Evolutionary conservation across 768 basidiomycete genomes (phyloP).

Genomic region (Suillus subluteus): DNA sequence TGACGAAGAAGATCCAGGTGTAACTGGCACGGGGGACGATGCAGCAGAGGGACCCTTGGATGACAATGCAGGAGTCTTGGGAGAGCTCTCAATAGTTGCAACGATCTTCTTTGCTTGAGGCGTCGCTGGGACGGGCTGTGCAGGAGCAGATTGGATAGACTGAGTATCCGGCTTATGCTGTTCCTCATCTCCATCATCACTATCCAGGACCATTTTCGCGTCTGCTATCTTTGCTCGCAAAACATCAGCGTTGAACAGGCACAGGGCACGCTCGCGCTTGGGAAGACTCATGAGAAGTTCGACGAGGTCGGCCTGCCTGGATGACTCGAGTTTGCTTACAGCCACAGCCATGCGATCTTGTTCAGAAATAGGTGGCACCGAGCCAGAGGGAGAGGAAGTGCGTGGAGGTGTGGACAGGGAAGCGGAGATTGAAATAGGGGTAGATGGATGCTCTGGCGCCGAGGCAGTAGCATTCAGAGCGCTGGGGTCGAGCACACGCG

Average conservation of each 20-base stretch:
- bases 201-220: conserved; percentile 81
- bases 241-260: conserved; percentile 85
- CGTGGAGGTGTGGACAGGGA: conserved; percentile 82
- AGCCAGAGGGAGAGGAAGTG: conserved; percentile 76
- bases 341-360: conserved; percentile 74
- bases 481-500: conserved; percentile 65
- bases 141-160: conserved; percentile 26
- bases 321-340: conserved; percentile 63
- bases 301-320: conserved; percentile 64
- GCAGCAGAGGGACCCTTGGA: conserved; percentile 74
- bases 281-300: conserved; percentile 85
- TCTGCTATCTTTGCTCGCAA: conserved; percentile 78
- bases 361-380: conserved; percentile 67
- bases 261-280: conserved; percentile 89
- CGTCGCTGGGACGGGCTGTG: conserved; percentile 50
- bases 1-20: conserved; percentile 47
- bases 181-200: conserved; percentile 61
- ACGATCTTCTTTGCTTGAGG: conserved; percentile 65
- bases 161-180: conserved; percentile 29
- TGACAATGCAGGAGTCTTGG: conserved; percentile 77
- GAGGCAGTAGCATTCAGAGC: conserved; percentile 75
- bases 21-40: conserved; percentile 69
- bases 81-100: conserved; percentile 49
- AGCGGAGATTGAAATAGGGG: conserved; percentile 77
- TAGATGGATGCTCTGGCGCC: conserved; percentile 89